phyloP scores from a whole-genome alignment of 108 stramenopile genomes.

The Nitzschia sp. region DNA sequence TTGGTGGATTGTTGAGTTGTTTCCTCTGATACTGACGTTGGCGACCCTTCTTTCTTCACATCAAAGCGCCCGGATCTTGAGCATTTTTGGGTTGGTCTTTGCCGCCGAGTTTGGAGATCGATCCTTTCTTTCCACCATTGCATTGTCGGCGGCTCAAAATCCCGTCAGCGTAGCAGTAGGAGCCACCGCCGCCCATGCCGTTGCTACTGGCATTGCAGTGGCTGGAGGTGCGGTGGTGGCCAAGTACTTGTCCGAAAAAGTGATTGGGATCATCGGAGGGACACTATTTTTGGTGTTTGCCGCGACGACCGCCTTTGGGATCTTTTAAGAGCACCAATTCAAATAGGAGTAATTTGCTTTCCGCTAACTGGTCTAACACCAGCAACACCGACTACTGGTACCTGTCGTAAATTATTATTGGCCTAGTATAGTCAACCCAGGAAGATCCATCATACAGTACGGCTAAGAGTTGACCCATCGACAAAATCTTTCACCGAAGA shows the following conservation, averaged over 20 bases:
- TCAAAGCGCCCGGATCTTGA: constrained; percentile 60
- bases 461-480: too few species aligned
- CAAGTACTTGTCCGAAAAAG: constrained; percentile 90
- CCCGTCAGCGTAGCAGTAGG: constrained; percentile 92
- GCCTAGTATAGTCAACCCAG: too few species aligned
- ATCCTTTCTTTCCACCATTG: constrained; percentile 97
- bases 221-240: constrained; percentile 81
- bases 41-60: not conserved
- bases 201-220: constrained; percentile 91
- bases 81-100: constrained; percentile 88
- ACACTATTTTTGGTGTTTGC: constrained; percentile 92
- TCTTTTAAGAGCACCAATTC: constrained; percentile 47
- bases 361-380: too few species aligned
- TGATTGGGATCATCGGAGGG: constrained; percentile 91
- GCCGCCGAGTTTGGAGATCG: constrained; percentile 96
- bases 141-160: constrained; percentile 92
- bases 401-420: too few species aligned
- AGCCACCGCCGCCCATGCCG: constrained; percentile 91
- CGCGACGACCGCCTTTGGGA: constrained; percentile 80
- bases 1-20: too few species aligned
- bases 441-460: too few species aligned
- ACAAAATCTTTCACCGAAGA: too few species aligned
- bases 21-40: not conserved
- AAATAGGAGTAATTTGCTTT: too few species aligned
- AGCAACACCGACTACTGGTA: too few species aligned